These are phyloP conservation scores for Metarhizium guizhouense DNA, from an alignment of 2,329 filamentous ascomycete species.

Conservation along the genomic window DNA sequence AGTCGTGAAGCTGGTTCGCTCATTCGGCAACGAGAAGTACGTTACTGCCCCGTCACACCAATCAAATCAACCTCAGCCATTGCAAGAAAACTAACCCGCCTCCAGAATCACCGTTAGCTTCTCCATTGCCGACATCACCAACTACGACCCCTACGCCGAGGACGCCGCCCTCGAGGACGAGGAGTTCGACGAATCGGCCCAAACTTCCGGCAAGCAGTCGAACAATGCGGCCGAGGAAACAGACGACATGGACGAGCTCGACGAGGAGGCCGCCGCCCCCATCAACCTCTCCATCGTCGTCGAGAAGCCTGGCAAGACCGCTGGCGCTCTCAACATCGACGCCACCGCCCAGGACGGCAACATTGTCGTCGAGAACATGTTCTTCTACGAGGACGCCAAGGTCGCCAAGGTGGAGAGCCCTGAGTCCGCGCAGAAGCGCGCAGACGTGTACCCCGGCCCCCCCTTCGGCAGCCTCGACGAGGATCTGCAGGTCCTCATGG, in stretches of 20 bases:
- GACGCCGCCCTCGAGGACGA: constrained; percentile 31
- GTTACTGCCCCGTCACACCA: constrained; percentile 18
- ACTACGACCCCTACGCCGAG: constrained; percentile 29
- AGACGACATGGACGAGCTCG: constrained; percentile 33
- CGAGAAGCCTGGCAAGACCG: constrained; percentile 66
- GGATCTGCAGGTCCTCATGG: constrained; percentile 84
- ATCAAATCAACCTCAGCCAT: neutral
- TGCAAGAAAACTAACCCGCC: constrained; percentile 3
- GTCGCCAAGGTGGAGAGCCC: constrained; percentile 68
- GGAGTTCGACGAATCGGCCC: constrained; percentile 30
- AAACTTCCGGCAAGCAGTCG: constrained; percentile 46
- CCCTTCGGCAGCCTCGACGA: constrained; percentile 92
- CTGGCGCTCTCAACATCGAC: constrained; percentile 77
- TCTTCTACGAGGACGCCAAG: constrained; percentile 72
- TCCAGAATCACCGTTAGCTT: constrained; percentile 34
- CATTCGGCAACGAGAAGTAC: constrained; percentile 81
- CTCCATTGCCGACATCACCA: constrained; percentile 32
- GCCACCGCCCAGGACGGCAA: constrained; percentile 77
- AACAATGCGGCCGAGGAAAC: constrained; percentile 41
- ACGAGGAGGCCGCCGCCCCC: constrained; percentile 58
- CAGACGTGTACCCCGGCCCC: constrained; percentile 79
- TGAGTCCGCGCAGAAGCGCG: constrained; percentile 67
- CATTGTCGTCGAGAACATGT: constrained; percentile 84
- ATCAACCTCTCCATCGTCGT: constrained; percentile 79
- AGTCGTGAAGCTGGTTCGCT: constrained; percentile 76